Base-by-base conservation (phyloP, 2,329 filamentous ascomycete genomes). In the Fusarium tupiense region DNA sequence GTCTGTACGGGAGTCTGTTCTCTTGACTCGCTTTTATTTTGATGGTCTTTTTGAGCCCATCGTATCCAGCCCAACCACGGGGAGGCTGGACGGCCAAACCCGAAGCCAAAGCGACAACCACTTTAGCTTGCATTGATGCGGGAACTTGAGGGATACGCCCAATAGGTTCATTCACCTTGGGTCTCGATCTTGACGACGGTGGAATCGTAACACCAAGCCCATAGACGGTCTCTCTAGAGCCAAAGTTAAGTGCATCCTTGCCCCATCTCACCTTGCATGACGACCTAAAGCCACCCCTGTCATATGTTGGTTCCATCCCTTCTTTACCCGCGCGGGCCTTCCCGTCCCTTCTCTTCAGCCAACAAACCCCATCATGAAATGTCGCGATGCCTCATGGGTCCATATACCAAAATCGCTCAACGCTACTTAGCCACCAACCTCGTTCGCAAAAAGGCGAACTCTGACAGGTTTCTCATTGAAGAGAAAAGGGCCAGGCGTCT, bases 271-370 rank as follows among this genome's bases (percentile, higher is more conserved):
- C n/a, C 52, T 56, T 41, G 52, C 52, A 41, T 56, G 24, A n/a
- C 14, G 29, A 35, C 41, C 71, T 59, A 64, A 57, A 22, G 35
- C 33, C 49, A 71, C 43, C 71, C 71, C 50, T 73, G 71, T 74
- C 50, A 20, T 44, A 14, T 50, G 61, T 70, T 74, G 69, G 71
- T 59, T 69, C 62, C 54, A 68, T 68, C 62, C 62, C 59, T 73
- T 56, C 59, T 58, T 63, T 67, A 54, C 67, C 71, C 58, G 71
- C 43, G 71, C 71, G 71, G 71, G 71, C 71, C 71, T 74, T 74
- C 71, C 71, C 71, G 71, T 64, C 71, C 71, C 62, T 70, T 73
- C 54, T 73, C 46, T 59, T 50, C 56, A 47, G 26, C 37, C 60
- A 72, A 49, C 44, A 41, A 49, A 61, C 47, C 29, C 41, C 44